Conservation (phyloP, 768 basidiomycete genomes). For the Auricularia auricula-judae region DNA sequence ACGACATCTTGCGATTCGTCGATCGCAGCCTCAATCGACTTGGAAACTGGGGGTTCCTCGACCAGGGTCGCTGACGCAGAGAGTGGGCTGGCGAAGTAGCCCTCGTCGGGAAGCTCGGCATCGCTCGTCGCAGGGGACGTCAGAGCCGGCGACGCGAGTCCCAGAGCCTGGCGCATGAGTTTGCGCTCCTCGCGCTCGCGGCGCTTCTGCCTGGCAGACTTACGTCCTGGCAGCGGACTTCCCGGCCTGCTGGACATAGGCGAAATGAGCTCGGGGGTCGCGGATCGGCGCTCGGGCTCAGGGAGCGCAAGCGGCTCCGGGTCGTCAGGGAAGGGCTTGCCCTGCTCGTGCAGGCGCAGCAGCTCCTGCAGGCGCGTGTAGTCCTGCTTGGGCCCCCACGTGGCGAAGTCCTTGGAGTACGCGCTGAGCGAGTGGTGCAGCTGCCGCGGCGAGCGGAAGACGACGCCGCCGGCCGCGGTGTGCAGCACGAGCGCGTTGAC, state of each 20-base stretch:
- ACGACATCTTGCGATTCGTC: background rate
- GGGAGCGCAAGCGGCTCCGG: background rate
- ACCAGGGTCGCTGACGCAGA: background rate
- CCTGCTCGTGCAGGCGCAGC: background rate
- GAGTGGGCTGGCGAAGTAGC: background rate
- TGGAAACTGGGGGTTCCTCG: background rate
- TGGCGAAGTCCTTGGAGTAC: background rate
- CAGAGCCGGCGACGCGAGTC: background rate
- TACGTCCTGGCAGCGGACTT: background rate
- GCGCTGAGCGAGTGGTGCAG: background rate
- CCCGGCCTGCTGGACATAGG: background rate
- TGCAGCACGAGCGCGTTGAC: constrained; percentile 1
- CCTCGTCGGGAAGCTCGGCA: background rate
- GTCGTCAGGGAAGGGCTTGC: background rate
- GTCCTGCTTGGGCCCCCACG: background rate
- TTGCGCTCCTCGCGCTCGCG: background rate
- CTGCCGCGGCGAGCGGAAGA: background rate
- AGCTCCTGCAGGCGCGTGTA: background rate
- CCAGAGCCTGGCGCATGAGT: background rate
- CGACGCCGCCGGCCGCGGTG: background rate
- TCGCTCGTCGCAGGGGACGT: background rate
- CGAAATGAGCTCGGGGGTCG: background rate
- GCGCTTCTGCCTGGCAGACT: background rate
- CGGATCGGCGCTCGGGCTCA: background rate
- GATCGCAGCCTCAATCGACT: background rate